Base-by-base conservation (phyloP, 805 yeast genomes). In the Metschnikowia chrysomelidarum region DNA sequence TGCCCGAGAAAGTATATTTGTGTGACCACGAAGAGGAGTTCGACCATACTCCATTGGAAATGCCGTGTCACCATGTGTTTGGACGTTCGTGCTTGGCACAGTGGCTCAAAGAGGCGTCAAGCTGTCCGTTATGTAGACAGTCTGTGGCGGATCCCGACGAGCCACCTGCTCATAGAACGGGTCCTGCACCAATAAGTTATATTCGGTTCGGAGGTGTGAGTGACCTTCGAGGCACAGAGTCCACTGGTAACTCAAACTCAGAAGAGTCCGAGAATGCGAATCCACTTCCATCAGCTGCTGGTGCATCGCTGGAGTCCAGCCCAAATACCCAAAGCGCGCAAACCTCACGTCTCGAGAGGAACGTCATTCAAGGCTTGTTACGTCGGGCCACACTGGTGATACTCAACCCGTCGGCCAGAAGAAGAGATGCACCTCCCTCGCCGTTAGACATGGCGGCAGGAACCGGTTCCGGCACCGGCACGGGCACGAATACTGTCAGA, bases 51-150 rank as follows among this genome's bases (percentile, higher is more conserved):
- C 83, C 96, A 0, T 69, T 84, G 1, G 64, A 73, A 39, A 68
- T 91, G 73, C 93, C 95, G 0, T 91, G 98, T 58, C 78, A 78
- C 7, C 98, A 91, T 54, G 54, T 79, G 0, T 91, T 93, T 66
- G 98, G 98, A 5, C 72, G 80, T 43, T 73, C 76, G n/a, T 91
- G 98, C 64, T 65, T 88, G 16, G 75, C 69, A 39, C 86, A 82
- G 49, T 91, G 98, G 98, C 73, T 91, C 32, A 74, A 72, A 41
- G 63, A 75, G 16, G 80, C 83, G 49, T 73, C 76, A 19, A 76
- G 87, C 2, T 89, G 98, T 56, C 98, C 98, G 0, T 60, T 91
- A 30, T 91, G 98, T 56, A 77, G 98, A 39, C 67, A 67, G 12
- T 64, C 45, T 4, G 46, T 45, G 13, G 47, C 40, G 2, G 49